Evolutionary conservation across 306 rosid species (phyloP), one percentile per base, ranked within the genome.

Genomic region (Lagenaria siceraria): DNA sequence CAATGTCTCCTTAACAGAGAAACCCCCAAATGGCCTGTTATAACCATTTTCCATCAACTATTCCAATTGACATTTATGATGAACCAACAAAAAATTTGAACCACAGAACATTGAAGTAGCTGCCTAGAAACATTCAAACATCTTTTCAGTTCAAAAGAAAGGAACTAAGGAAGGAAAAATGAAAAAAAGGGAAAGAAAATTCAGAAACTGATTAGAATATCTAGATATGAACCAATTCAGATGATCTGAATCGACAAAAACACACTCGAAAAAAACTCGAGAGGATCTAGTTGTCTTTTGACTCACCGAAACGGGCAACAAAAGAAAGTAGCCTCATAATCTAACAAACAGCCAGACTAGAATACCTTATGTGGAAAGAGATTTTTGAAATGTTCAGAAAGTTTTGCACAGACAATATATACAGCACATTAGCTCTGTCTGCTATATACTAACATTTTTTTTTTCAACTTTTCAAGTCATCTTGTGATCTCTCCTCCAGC

Each of bases 371-470:
- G 77, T 29, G 46, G 77, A 29, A 25, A 51, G 62, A 31, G 48
- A 52, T 49, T 48, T 27, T 51, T 31, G 77, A 73, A 72, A 72
- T 72, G 55, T 49, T 72, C 77, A 72, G 60, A 72, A 51, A 51
- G 77, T 73, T 73, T 73, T 51, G 77, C 27, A 52, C 48, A 73
- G 77, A 49, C 61, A 52, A 73, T 73, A 73, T 73, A 52, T 73
- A 73, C 77, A 73, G 46, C 77, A 73, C 77, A 73, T 73, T 52
- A 73, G 74, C 74, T 64, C 49, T 66, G 74, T 66, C 74, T 66
- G 74, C 74, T 66, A 66, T 66, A 66, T 66, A 66, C 63, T 25
- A 51, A 59, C 58, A 18, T 18, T 53, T 80, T 49, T 17, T 29
- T 52, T 80, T 51, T 4, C 25, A 33, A 11, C 64, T 62, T 22